Evolutionary conservation across 1,139 yeast genomes (phyloP).

Genomic region (Chernovozyma aurita): DNA sequence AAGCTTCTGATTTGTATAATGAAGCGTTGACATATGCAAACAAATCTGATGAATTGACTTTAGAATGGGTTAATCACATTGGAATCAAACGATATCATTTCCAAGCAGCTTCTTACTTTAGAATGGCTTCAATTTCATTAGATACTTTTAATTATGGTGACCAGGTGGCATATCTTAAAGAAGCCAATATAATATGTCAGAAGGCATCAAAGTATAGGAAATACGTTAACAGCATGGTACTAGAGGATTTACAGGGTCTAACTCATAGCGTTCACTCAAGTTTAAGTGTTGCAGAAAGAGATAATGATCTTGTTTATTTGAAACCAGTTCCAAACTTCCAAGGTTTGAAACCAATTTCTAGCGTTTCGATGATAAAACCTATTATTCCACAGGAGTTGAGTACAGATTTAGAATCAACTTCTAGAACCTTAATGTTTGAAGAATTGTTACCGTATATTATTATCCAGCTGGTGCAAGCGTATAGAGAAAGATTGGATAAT

Average conservation of each 20-base stretch:
- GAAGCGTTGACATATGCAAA: conserved; percentile 42
- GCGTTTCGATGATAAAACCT: conserved; percentile 56
- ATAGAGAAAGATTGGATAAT: conserved; percentile 58
- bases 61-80: conserved; percentile 64
- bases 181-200: conserved; percentile 28
- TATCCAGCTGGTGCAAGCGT: conserved; percentile 65
- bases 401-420: conserved; percentile 15
- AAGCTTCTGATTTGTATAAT: conserved; percentile 55
- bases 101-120: conserved; percentile 61
- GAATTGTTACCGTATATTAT: conserved; percentile 64
- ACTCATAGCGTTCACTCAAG: conserved; percentile 38
- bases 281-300: conserved; percentile 61
- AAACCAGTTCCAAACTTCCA: conserved; percentile 53
- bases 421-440: conserved; percentile 38
- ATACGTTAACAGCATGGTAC: conserved; percentile 39
- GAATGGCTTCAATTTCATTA: conserved; percentile 50
- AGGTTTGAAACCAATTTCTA: conserved; percentile 40
- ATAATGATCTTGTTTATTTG: conserved; percentile 75
- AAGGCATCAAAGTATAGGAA: conserved; percentile 37
- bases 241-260: conserved; percentile 49
- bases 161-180: conserved; percentile 56
- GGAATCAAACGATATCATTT: conserved; percentile 60
- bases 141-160: conserved; percentile 59
- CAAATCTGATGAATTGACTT: conserved; percentile 46
- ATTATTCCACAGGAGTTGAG: conserved; percentile 33